Evolutionary conservation across 2,329 filamentous ascomycete genomes (phyloP).

Genomic region (Clonostachys sp.): DNA sequence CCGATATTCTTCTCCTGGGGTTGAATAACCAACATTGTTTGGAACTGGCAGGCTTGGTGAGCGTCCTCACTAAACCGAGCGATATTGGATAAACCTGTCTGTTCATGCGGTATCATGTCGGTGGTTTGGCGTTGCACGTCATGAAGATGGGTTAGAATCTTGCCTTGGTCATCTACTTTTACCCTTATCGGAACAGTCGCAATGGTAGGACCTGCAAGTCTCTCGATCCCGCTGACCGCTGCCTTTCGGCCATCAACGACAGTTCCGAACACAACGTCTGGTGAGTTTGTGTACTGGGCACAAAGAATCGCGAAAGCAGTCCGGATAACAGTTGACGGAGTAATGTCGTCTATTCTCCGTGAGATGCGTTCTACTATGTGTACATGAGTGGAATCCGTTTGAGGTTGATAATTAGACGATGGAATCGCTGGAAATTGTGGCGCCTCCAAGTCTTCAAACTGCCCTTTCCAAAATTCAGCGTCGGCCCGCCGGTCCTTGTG

Average conservation of each 20-base stretch:
- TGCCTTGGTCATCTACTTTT: conserved; percentile 4
- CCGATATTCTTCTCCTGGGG: not conserved
- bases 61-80: conserved; percentile 6
- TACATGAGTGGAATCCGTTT: not conserved
- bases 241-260: conserved; percentile 18
- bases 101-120: conserved; percentile 7
- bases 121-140: conserved; percentile 9
- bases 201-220: conserved; percentile 20
- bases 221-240: conserved; percentile 13
- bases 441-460: conserved; percentile 3
- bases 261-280: conserved; percentile 16
- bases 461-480: conserved; percentile 3
- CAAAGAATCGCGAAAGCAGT: conserved; percentile 17
- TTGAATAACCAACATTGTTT: conserved; percentile 18
- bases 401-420: not conserved
- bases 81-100: conserved; percentile 10
- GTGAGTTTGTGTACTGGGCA: conserved; percentile 7
- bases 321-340: conserved; percentile 10
- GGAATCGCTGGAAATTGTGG: conserved; percentile 3
- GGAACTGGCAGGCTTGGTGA: conserved; percentile 13
- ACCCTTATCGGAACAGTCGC: conserved; percentile 18
- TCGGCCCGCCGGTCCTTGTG: not conserved
- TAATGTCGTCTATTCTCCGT: conserved; percentile 1
- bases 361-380: not conserved
- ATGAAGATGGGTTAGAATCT: conserved; percentile 6